Evolutionary conservation across 306 rosid genomes (phyloP).

Genomic region (Inga oerstediana): DNA sequence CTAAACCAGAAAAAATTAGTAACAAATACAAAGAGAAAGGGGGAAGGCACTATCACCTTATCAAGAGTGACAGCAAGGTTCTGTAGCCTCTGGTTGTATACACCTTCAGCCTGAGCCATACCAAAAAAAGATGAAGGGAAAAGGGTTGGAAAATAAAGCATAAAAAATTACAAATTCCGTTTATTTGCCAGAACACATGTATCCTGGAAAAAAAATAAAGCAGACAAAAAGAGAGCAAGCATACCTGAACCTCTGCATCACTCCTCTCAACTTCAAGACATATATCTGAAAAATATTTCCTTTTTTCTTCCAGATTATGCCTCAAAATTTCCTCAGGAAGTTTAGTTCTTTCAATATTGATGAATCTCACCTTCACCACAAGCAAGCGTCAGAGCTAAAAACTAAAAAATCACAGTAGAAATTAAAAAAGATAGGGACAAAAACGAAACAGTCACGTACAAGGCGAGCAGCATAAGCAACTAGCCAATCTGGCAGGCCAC

Average conservation of each 20-base stretch:
- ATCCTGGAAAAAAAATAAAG: not conserved
- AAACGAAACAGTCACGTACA: constrained; percentile 52
- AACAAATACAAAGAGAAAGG: not conserved
- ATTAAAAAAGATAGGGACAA: constrained; percentile 14
- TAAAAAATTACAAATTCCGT: not conserved
- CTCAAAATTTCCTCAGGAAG: constrained; percentile 87
- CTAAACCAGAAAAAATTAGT: constrained; percentile 13
- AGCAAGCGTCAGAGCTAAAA: constrained; percentile 33
- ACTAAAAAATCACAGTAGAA: not conserved
- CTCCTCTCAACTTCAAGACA: constrained; percentile 91
- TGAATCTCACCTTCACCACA: constrained; percentile 84
- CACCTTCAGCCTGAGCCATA: constrained; percentile 91
- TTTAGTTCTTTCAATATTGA: constrained; percentile 91
- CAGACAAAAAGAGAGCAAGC: constrained; percentile 25
- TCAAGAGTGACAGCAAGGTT: constrained; percentile 98
- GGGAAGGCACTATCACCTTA: constrained; percentile 63
- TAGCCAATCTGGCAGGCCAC: constrained; percentile 96
- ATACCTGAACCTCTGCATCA: constrained; percentile 97
- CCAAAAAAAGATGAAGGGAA: constrained; percentile 12
- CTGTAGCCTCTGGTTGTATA: constrained; percentile 98
- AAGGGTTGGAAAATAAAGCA: constrained; percentile 17
- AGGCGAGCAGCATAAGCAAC: constrained; percentile 96
- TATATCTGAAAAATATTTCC: constrained; percentile 88
- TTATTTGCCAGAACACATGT: not conserved
- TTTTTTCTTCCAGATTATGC: constrained; percentile 87